Evolutionary conservation across 257 asterid genomes (phyloP).

Genomic region (Rehmannia glutinosa): DNA sequence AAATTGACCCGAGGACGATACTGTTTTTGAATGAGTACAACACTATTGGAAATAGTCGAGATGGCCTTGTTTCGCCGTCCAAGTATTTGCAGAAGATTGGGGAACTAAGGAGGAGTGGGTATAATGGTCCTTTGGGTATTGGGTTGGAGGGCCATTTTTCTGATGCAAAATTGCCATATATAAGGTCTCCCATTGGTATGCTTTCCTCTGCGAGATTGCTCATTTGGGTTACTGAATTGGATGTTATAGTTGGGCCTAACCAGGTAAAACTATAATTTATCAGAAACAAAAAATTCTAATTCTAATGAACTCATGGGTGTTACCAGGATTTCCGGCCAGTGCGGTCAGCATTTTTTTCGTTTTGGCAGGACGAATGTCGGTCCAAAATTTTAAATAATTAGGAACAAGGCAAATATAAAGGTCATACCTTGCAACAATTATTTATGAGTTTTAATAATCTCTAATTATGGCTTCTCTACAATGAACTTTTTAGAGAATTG

Average conservation of each 20-base stretch:
- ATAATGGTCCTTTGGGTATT: constrained; percentile 57
- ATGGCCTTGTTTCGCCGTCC: constrained; percentile 32
- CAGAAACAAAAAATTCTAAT: too few species aligned
- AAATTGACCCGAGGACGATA: constrained; percentile 27
- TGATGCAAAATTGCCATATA: constrained; percentile 32
- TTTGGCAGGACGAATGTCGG: too few species aligned
- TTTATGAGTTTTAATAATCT: too few species aligned
- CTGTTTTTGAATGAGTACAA: constrained; percentile 65
- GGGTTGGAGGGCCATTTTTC: constrained; percentile 59
- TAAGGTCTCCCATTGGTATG: constrained; percentile 43
- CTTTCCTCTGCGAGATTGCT: constrained; percentile 55
- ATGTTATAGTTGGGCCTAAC: constrained; percentile 35
- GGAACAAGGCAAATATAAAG: too few species aligned
- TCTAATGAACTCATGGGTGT: too few species aligned
- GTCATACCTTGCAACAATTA: too few species aligned
- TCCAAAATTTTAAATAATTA: too few species aligned
- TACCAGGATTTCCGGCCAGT: too few species aligned
- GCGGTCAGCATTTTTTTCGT: too few species aligned
- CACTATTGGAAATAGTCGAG: constrained; percentile 48
- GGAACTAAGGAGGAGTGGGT: constrained; percentile 39
- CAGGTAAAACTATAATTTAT: too few species aligned
- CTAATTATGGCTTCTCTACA: too few species aligned
- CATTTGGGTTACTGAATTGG: constrained; percentile 75
- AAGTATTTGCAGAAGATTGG: constrained; percentile 38
- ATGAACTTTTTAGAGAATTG: too few species aligned